Evolutionary conservation across 805 yeast genomes (phyloP).

Genomic region (Nakazawaea pomicola): DNA sequence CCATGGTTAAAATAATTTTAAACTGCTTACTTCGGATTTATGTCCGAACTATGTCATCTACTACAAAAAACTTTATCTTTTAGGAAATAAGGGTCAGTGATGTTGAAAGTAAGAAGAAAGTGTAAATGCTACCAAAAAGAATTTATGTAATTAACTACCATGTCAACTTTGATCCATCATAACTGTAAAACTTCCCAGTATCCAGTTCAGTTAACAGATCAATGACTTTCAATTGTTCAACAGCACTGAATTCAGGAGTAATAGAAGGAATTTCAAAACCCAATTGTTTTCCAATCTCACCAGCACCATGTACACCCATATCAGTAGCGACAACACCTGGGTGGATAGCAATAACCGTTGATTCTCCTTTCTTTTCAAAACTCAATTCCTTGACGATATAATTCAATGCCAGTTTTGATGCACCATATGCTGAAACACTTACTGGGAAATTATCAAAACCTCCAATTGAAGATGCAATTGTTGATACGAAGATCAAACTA

Average conservation of each 20-base stretch:
- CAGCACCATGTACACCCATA: slow-evolving; percentile 17
- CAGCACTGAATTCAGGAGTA: slow-evolving; percentile 15
- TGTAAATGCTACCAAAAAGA: too few species aligned
- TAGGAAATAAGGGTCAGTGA: too few species aligned
- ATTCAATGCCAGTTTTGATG: slow-evolving; percentile 34
- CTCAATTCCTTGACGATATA: slow-evolving; percentile 23
- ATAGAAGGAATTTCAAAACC: slow-evolving; percentile 5
- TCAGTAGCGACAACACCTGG: slow-evolving; percentile 36
- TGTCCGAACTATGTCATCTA: too few species aligned
- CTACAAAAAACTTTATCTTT: too few species aligned
- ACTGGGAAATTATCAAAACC: slow-evolving; percentile 14
- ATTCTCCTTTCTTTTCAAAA: slow-evolving; percentile 19
- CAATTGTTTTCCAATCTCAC: background rate
- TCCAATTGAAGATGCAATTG: slow-evolving; percentile 21
- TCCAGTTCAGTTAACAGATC: slow-evolving; percentile 8
- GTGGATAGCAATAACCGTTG: slow-evolving; percentile 24
- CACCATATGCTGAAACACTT: slow-evolving; percentile 28
- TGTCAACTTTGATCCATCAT: slow-evolving; percentile 13
- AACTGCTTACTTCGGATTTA: too few species aligned
- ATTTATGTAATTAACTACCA: too few species aligned
- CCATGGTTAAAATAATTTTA: too few species aligned
- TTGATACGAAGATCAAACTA: slow-evolving; percentile 24
- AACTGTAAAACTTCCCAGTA: slow-evolving; percentile 16
- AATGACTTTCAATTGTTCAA: slow-evolving; percentile 9
- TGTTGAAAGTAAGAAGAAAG: too few species aligned